Percentiles rank a stretch among this genome's conserved stretches.
Conservation (phyloP, 768 basidiomycete genomes). For the Gloeophyllum trabeum region DNA sequence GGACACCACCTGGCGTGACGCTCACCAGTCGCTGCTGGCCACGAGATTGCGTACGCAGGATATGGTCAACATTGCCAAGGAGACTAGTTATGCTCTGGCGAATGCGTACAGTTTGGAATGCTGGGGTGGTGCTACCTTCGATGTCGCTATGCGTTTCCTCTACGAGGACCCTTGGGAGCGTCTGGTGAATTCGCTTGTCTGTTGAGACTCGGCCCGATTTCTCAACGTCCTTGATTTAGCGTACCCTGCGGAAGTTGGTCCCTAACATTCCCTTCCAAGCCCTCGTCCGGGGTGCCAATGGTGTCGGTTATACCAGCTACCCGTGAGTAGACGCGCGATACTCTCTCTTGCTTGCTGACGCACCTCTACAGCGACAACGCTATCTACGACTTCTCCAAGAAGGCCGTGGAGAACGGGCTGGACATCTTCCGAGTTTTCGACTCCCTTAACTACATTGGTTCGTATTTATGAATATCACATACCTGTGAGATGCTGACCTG, state of each 20-base stretch:
- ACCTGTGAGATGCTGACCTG: not conserved
- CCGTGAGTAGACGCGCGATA: constrained; percentile 67
- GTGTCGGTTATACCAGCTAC: constrained; percentile 97
- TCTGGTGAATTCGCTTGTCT: constrained; percentile 39
- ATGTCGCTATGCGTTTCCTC: constrained; percentile 98
- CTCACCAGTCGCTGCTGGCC: constrained; percentile 94
- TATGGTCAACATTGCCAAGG: constrained; percentile 97
- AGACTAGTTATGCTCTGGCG: constrained; percentile 88
- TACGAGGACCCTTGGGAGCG: constrained; percentile 99
- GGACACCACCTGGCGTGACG: constrained; percentile 99
- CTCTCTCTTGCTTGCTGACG: too few species aligned
- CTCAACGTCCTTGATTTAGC: constrained; percentile 27
- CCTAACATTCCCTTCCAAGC: constrained; percentile 99
- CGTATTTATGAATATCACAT: constrained; percentile 13
- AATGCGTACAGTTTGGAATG: constrained; percentile 97
- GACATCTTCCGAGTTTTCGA: constrained; percentile 99
- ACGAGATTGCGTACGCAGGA: constrained; percentile 93
- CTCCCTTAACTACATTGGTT: constrained; percentile 96
- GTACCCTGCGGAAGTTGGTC: constrained; percentile 87
- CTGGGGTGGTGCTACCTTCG: constrained; percentile 99
- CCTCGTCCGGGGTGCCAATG: constrained; percentile 96
- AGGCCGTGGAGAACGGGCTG: constrained; percentile 98
- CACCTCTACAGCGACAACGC: constrained; percentile 76
- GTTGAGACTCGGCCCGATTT: not conserved
- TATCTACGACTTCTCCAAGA: constrained; percentile 99